These are phyloP conservation scores for Alloascoidea africana DNA, from an alignment of 805 yeast genomes.

Conservation along the genomic window DNA sequence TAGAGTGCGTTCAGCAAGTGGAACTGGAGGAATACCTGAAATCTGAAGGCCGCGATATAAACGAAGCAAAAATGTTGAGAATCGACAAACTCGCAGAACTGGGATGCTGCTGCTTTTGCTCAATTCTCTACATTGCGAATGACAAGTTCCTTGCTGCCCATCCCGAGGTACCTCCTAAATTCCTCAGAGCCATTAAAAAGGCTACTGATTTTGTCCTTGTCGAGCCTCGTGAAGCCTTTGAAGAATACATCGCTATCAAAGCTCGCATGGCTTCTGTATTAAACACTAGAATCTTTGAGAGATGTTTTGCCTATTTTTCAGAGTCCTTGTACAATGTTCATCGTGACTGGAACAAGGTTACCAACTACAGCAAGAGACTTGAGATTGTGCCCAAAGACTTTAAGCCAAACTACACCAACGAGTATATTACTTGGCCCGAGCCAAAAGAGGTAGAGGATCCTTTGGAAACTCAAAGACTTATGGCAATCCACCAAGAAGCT, in stretches of 20 bases:
- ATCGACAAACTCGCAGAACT: constrained; percentile 39
- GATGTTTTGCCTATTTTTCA: constrained; percentile 41
- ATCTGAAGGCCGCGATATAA: constrained; percentile 24
- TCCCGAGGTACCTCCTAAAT: constrained; percentile 28
- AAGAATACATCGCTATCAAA: constrained; percentile 29
- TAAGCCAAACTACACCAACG: constrained; percentile 33
- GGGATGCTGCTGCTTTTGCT: constrained; percentile 46
- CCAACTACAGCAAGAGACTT: constrained; percentile 37
- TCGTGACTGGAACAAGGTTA: constrained; percentile 43
- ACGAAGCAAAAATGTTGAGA: constrained; percentile 39
- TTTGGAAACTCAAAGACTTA: constrained; percentile 28
- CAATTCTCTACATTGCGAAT: constrained; percentile 36
- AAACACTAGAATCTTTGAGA: constrained; percentile 30
- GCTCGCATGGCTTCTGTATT: constrained; percentile 27
- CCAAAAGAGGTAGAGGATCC: constrained; percentile 33
- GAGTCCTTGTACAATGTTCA: constrained; percentile 35
- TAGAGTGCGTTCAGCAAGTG: constrained; percentile 44
- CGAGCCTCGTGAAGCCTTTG: constrained; percentile 30
- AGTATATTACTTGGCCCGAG: constrained; percentile 32
- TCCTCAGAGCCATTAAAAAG: constrained; percentile 31
- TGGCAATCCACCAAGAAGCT: constrained; percentile 28
- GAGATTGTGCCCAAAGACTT: constrained; percentile 34
- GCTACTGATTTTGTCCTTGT: constrained; percentile 33
- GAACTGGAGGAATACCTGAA: constrained; percentile 35
- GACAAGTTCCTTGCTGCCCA: constrained; percentile 31